These are phyloP conservation scores for Trichoderma virens DNA, from an alignment of 495 filamentous ascomycete species.

Conservation along the genomic window DNA sequence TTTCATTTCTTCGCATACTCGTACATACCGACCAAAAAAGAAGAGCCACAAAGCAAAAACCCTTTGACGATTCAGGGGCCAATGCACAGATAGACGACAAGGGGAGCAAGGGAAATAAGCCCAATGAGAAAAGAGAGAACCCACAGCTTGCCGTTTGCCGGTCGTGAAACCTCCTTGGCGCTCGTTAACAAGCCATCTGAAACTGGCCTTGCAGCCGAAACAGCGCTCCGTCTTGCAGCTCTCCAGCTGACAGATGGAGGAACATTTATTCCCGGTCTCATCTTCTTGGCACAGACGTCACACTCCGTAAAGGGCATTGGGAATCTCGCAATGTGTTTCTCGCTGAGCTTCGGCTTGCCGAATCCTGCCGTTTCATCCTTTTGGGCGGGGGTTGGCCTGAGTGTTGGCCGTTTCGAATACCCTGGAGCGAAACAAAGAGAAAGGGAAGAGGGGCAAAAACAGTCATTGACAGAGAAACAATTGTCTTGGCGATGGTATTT, in stretches of 20 bases:
- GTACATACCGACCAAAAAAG: no score
- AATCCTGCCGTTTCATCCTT: background rate
- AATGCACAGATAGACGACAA: no score
- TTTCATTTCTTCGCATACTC: background rate
- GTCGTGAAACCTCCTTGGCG: slow-evolving; percentile 3
- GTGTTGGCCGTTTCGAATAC: background rate
- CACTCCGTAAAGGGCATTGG: background rate
- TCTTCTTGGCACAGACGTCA: background rate
- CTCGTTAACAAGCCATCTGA: background rate
- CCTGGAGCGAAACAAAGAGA: background rate
- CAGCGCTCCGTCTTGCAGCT: background rate
- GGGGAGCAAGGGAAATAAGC: no score
- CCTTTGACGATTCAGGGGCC: background rate
- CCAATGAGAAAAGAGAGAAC: background rate
- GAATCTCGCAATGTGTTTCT: background rate
- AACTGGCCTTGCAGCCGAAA: background rate
- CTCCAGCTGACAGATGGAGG: background rate
- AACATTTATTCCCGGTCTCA: background rate
- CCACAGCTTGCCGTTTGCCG: slow-evolving; percentile 2
- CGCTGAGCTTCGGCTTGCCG: no score
- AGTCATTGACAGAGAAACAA: background rate
- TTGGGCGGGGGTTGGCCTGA: background rate
- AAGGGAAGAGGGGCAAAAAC: background rate
- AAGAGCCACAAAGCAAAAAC: background rate
- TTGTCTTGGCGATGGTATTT: background rate